phyloP scores from a whole-genome alignment of 352 stramenopile species.

The Globisporangium canariense region DNA sequence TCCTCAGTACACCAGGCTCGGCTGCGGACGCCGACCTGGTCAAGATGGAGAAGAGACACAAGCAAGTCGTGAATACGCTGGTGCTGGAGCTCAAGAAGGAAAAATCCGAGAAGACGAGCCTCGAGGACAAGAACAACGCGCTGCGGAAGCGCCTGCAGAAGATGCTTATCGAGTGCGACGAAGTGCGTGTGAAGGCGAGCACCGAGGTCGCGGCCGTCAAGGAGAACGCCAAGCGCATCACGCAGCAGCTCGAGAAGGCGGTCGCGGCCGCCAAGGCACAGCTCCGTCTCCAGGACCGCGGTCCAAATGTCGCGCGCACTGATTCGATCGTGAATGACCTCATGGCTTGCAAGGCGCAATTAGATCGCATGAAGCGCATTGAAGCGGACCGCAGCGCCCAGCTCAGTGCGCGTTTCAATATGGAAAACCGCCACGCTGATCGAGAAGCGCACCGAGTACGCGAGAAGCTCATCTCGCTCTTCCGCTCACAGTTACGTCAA shows the following conservation, averaged over 20 bases:
- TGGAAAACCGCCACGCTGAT: conserved; percentile 54
- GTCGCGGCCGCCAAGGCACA: conserved; percentile 43
- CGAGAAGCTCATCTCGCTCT: conserved; percentile 41
- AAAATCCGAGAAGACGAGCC: conserved; percentile 33
- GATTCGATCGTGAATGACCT: conserved; percentile 63
- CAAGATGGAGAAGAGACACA: conserved; percentile 33
- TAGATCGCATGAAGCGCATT: conserved; percentile 45
- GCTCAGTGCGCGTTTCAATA: conserved; percentile 44
- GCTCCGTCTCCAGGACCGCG: conserved; percentile 56
- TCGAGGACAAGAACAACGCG: conserved; percentile 66
- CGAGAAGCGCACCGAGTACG: conserved; percentile 47
- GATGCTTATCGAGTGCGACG: conserved; percentile 77
- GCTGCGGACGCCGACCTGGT: conserved; percentile 16
- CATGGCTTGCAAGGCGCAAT: conserved; percentile 30
- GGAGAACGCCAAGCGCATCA: conserved; percentile 43
- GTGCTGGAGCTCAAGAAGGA: conserved; percentile 61
- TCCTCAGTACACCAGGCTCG: conserved; percentile 19
- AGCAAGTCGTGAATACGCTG: conserved; percentile 43
- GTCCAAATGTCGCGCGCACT: conserved; percentile 37
- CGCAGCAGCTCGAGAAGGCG: conserved; percentile 43
- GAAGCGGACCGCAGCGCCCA: conserved; percentile 46
- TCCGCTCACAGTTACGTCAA: conserved; percentile 47
- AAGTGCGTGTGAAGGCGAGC: conserved; percentile 54
- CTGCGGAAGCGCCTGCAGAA: conserved; percentile 69
- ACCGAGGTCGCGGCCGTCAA: conserved; percentile 45